Base-by-base conservation (phyloP, 169 alveolate species). In the Plasmodium blacklocki region DNA sequence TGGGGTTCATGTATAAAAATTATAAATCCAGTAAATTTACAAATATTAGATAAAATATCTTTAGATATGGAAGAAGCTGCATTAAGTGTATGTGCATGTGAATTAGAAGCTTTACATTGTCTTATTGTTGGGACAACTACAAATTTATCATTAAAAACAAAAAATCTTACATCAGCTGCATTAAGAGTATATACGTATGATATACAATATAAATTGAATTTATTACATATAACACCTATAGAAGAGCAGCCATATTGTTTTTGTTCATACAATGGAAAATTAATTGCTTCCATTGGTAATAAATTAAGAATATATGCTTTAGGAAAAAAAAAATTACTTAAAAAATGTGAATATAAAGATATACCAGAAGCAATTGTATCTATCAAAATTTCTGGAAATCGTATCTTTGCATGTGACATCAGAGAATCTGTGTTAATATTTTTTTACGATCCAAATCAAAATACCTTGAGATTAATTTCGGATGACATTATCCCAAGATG, bases 291-390 rank as follows among this genome's bases (percentile, higher is more conserved):
- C 0, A 96, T 98, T 74, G 99, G 99, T 26, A 92, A 93, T 58
- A 96, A 95, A 58, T 89, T 98, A 67, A 96, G 99, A 83, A 94
- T 98, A 63, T 99, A 99, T 94, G 98, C 99, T 64, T 83, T 98
- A 76, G 99, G 99, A 0, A 97, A 97, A 95, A 97, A 98, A 90
- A 98, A 98, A 73, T 95, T 99, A 67, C 93, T 99, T 89, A 98
- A 97, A 89, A 99, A 99, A 87, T 98, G 98, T 32, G 99, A 98
- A 90, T 97, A 98, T 72, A 97, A 98, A 88, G 90, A 94, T 88
- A 94, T 93, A 67, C 97, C 96, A 60, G 98, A 95, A 45, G 97
- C 96, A 32, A 93, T 97, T 73, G 88, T 88, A n/a, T 74, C 93
- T 5, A 67, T 97, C 15, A 93, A 94, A 39, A 96, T 95, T 52